A percentile compares a stretch with the other conserved stretches of the same genome.
Evolutionary conservation across 306 rosid genomes (phyloP).

Genomic region (Spatholobus suberectus): DNA sequence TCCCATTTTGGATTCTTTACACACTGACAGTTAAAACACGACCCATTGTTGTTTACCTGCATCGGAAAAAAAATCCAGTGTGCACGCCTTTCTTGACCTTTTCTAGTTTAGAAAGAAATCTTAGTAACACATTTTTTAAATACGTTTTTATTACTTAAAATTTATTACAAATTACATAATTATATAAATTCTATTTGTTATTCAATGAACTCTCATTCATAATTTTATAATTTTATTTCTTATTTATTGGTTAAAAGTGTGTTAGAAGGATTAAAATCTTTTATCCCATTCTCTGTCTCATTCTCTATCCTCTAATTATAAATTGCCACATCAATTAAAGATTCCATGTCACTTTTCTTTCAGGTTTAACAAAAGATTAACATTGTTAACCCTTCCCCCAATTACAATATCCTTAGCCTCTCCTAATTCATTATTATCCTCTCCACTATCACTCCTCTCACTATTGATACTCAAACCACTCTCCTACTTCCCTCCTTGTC

Average conservation of each 20-base stretch:
- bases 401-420: too few relatives aligned
- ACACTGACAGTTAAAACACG: conserved; percentile 39
- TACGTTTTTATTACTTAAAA: not conserved
- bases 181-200: not conserved
- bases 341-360: too few relatives aligned
- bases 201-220: not conserved
- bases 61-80: not conserved
- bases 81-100: conserved; percentile 34
- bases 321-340: too few relatives aligned
- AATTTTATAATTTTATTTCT: not conserved
- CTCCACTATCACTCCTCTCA: too few relatives aligned
- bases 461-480: too few relatives aligned
- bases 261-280: not conserved
- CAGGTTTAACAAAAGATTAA: too few relatives aligned
- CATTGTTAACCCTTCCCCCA: too few relatives aligned
- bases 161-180: not conserved
- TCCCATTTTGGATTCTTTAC: conserved; percentile 39
- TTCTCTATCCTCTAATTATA: too few relatives aligned
- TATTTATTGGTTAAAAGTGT: not conserved
- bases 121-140: not conserved
- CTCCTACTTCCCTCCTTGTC: too few relatives aligned
- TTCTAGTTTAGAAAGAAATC: not conserved
- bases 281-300: too few relatives aligned
- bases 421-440: too few relatives aligned
- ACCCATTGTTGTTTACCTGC: not conserved